A percentile compares a stretch with the other conserved stretches of the same genome.
Evolutionary conservation across 345 rosid species (phyloP).

Genomic region (Gossypium thurberi): DNA sequence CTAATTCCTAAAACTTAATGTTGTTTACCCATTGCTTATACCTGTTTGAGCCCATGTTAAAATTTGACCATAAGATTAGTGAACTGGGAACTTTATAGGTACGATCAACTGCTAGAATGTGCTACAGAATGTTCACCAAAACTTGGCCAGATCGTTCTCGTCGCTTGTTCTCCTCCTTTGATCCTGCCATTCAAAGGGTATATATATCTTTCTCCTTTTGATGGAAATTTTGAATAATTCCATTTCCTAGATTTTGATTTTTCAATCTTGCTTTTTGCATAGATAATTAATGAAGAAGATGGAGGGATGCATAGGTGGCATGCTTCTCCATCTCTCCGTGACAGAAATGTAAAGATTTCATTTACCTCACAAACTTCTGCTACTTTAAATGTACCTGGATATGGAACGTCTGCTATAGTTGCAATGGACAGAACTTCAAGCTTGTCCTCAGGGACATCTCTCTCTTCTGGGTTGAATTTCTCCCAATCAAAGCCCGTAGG

Average conservation of each 20-base stretch:
- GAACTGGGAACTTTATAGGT: slow-evolving; percentile 48
- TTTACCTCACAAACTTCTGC: slow-evolving; percentile 47
- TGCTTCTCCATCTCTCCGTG: slow-evolving; percentile 92
- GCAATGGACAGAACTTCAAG: slow-evolving; percentile 94
- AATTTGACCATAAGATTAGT: not conserved
- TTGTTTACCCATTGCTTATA: not conserved
- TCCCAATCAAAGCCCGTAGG: slow-evolving; percentile 64
- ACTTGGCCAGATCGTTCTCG: slow-evolving; percentile 99
- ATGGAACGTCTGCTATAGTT: slow-evolving; percentile 94
- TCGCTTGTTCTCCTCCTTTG: slow-evolving; percentile 85
- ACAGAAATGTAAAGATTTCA: slow-evolving; percentile 63
- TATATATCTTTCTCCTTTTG: slow-evolving; percentile 16
- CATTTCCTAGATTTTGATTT: not conserved
- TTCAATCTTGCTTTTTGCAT: slow-evolving; percentile 16
- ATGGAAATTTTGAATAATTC: not conserved
- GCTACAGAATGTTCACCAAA: slow-evolving; percentile 95
- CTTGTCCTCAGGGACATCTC: slow-evolving; percentile 56
- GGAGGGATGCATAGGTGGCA: slow-evolving; percentile 93
- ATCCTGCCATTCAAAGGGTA: slow-evolving; percentile 98
- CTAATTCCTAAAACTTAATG: not conserved
- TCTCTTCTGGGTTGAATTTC: slow-evolving; percentile 71
- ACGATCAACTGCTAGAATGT: slow-evolving; percentile 92
- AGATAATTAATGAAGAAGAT: slow-evolving; percentile 94
- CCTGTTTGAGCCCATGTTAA: not conserved
- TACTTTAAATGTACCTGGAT: slow-evolving; percentile 59